Evolutionary conservation across 495 filamentous ascomycete species (phyloP).

Genomic region (Clavariopsis aquatica): DNA sequence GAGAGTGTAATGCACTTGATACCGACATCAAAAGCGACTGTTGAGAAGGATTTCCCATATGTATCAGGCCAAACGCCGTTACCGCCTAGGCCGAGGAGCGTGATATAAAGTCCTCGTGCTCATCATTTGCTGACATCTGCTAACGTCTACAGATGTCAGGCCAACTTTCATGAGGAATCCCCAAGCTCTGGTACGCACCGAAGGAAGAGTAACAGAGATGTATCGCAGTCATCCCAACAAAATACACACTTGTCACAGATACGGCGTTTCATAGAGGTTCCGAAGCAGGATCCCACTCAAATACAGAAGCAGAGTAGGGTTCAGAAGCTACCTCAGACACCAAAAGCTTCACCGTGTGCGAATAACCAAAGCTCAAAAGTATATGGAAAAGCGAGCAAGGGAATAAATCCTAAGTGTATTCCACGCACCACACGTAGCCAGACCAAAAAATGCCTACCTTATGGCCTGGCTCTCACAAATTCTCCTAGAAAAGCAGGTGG

Average conservation of each 20-base stretch:
- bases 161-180: background rate
- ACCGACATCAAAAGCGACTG: background rate
- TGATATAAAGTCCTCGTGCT: background rate
- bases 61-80: too few relatives aligned
- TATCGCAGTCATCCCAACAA: background rate
- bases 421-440: conserved; percentile 14
- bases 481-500: background rate
- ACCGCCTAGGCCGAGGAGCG: background rate
- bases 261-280: background rate
- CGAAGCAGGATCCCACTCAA: too few relatives aligned
- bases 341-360: too few relatives aligned
- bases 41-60: too few relatives aligned
- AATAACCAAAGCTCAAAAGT: too few relatives aligned
- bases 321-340: too few relatives aligned
- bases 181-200: conserved; percentile 1
- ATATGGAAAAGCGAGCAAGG: too few relatives aligned
- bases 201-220: background rate
- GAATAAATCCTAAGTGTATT: background rate
- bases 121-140: background rate
- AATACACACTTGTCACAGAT: conserved; percentile 8
- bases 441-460: background rate
- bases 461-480: background rate
- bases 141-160: background rate
- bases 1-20: background rate
- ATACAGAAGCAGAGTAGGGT: too few relatives aligned